Evolutionary conservation across 345 rosid genomes (phyloP).

Genomic region (Syzygium aqueum): DNA sequence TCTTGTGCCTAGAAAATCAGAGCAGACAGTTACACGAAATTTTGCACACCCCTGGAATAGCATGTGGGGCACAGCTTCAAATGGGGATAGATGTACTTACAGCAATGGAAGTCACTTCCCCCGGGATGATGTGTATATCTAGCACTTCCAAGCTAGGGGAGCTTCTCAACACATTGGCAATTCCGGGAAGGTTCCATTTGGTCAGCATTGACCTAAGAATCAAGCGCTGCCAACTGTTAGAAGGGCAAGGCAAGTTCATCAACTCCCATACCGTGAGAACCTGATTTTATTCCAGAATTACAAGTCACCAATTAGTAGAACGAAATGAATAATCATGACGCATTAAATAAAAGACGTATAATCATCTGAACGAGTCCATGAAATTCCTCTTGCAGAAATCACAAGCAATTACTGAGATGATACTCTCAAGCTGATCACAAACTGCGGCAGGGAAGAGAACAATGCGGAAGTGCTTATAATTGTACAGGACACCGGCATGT

Average conservation of each 20-base stretch:
- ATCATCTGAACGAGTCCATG: neutral
- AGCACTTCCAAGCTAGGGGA: slow-evolving; percentile 7
- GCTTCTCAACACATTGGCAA: slow-evolving; percentile 3
- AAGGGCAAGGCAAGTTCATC: neutral
- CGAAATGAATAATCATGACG: neutral
- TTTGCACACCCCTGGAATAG: neutral
- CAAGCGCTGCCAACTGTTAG: neutral
- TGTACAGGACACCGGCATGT: neutral
- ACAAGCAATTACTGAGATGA: neutral
- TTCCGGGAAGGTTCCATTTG: slow-evolving; percentile 9
- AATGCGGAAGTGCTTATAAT: neutral
- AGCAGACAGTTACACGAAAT: neutral
- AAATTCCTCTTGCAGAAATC: neutral
- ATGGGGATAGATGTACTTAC: neutral
- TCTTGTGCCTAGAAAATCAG: neutral
- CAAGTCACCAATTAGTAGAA: neutral
- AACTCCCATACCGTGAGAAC: slow-evolving; percentile 3
- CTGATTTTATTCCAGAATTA: neutral
- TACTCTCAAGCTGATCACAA: neutral
- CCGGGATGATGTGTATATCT: neutral
- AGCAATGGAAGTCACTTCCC: neutral
- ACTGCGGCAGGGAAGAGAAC: neutral
- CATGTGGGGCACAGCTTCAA: neutral
- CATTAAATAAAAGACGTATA: neutral
- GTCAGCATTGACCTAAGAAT: neutral